Conservation (phyloP, 2,329 filamentous ascomycete genomes). For the Aspergillus aculeatinus region DNA sequence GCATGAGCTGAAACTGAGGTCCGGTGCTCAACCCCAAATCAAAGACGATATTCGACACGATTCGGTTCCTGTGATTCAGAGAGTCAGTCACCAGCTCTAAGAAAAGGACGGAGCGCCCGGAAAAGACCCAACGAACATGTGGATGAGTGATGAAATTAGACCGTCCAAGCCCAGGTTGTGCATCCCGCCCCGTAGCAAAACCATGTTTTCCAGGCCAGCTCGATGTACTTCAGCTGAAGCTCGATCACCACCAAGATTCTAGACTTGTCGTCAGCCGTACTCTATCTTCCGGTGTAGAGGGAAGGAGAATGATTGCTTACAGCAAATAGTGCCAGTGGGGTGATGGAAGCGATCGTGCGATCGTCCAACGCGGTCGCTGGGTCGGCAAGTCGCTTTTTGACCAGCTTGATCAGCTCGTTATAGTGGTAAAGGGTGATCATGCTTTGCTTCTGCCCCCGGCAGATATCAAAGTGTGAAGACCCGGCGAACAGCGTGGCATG, state of each 20-base stretch:
- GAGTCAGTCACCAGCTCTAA: too few species aligned
- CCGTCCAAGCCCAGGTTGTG: conserved; percentile 7
- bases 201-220: not conserved
- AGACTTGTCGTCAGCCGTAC: not conserved
- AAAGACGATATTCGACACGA: conserved; percentile 3
- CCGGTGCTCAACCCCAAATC: not conserved
- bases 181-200: not conserved
- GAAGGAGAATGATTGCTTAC: not conserved
- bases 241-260: conserved; percentile 7
- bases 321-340: conserved; percentile 1
- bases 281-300: not conserved
- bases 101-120: too few species aligned
- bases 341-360: conserved; percentile 1
- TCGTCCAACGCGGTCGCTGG: not conserved
- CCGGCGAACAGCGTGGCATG: conserved; percentile 6
- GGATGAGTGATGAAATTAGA: not conserved
- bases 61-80: conserved; percentile 1
- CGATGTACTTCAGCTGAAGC: not conserved
- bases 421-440: conserved; percentile 3
- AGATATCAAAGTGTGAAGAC: conserved; percentile 3
- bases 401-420: not conserved
- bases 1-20: not conserved
- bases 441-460: not conserved
- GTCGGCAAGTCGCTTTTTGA: conserved; percentile 3
- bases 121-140: not conserved